Base-by-base conservation (phyloP, 768 basidiomycete species). In the Tricholoma furcatifolium region DNA sequence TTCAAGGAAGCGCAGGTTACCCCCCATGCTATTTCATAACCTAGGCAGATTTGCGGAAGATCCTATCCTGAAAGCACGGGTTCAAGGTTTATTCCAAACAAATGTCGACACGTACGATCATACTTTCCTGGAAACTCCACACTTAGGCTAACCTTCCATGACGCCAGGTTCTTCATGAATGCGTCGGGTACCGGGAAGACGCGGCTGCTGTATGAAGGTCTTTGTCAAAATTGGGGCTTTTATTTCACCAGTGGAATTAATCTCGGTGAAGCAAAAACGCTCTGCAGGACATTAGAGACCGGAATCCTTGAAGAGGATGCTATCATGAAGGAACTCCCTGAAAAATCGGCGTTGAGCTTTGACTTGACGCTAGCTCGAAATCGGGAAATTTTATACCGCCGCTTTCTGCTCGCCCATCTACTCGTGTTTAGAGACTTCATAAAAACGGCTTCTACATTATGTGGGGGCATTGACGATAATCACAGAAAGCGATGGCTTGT, bases 191-290 rank as follows among this genome's bases (percentile, higher is more conserved):
- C 55, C 0, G 41, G 40, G 4, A 53, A 56, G 42, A 51, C 49
- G 3, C 54, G 54, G 4, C 40, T 55, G 18, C 14, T 40, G 14
- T 46, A 20, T n/a, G 50, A 56, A 36, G 50, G 54, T 18, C 54
- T 55, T 10, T 55, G 48, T 27, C 27, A 50, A 3, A 15, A 55
- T 20, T 55, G 54, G 49, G 49, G 54, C 17, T 17, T 51, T 17
- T 55, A 55, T 51, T 32, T 51, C 8, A 51, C 41, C n/a, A n/a
- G n/a, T n/a, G n/a, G n/a, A n/a, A n/a, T n/a, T n/a, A n/a, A n/a
- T n/a, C n/a, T n/a, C n/a, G n/a, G n/a, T n/a, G n/a, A n/a, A n/a
- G n/a, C n/a, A n/a, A n/a, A n/a, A n/a, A n/a, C 9, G 18, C 18
- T 23, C 41, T 6, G 18, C 18, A 17, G 21, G 35, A 52, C 15